These are phyloP conservation scores for Dryas alaskensis DNA, from an alignment of 306 rosid species.

Conservation along the genomic window DNA sequence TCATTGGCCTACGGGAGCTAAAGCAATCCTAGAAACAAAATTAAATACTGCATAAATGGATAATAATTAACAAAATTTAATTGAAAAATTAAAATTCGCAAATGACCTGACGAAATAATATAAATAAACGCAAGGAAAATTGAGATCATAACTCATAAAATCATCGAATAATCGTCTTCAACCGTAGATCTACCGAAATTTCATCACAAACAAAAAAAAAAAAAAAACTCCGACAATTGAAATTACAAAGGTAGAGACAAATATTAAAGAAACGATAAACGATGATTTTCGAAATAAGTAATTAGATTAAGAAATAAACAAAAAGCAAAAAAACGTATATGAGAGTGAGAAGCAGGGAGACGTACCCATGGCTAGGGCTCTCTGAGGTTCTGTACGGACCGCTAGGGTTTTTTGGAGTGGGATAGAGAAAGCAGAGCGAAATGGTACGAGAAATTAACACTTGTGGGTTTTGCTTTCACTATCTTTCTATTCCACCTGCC, in stretches of 20 bases:
- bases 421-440: not conserved
- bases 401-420: conserved; percentile 25
- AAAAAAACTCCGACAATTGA: not conserved
- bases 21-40: not conserved
- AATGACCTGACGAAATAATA: not conserved
- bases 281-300: not conserved
- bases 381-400: not conserved
- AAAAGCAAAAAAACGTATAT: not conserved
- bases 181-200: conserved; percentile 13
- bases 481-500: not conserved
- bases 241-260: not conserved
- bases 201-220: not conserved
- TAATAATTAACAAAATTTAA: not conserved
- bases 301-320: not conserved
- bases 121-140: not conserved
- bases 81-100: not conserved
- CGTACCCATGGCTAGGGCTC: conserved; percentile 32
- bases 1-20: not conserved
- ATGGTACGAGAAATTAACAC: not conserved
- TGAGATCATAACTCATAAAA: conserved; percentile 8
- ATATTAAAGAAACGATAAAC: not conserved
- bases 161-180: not conserved
- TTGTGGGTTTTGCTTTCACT: not conserved
- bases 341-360: not conserved
- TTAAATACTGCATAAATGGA: not conserved